Percentiles rank a stretch among this genome's conserved stretches.
These are phyloP conservation scores for Cladophialophora yegresii DNA, from an alignment of 2,329 filamentous ascomycete species.

Conservation along the genomic window DNA sequence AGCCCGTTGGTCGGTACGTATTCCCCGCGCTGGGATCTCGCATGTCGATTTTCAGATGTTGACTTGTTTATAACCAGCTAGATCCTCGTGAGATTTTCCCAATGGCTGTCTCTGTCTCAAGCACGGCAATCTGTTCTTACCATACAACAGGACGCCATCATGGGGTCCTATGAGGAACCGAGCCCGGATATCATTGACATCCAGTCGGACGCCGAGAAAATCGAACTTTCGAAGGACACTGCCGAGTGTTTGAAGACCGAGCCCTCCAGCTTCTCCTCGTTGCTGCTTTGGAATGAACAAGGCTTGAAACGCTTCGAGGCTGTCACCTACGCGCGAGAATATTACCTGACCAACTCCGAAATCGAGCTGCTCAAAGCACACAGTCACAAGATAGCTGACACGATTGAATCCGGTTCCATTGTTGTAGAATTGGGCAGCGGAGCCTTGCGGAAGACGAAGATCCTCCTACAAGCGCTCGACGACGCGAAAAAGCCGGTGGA, in stretches of 20 bases:
- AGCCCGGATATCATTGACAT: conserved; percentile 64
- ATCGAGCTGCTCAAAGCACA: conserved; percentile 58
- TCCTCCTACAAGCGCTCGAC: not conserved
- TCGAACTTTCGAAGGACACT: conserved; percentile 69
- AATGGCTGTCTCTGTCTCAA: not conserved
- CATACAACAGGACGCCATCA: not conserved
- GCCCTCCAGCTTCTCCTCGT: conserved; percentile 71
- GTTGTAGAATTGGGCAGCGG: not conserved
- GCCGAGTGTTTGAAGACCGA: conserved; percentile 63
- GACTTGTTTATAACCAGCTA: not conserved
- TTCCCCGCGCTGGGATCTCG: not conserved
- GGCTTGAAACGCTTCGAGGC: conserved; percentile 81
- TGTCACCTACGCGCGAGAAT: conserved; percentile 89
- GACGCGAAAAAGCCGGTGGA: not conserved
- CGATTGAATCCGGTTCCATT: not conserved
- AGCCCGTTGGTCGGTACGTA: not conserved
- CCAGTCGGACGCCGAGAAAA: conserved; percentile 66
- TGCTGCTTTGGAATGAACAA: conserved; percentile 73
- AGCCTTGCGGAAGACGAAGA: not conserved
- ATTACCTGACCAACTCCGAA: conserved; percentile 90
- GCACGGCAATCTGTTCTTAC: not conserved
- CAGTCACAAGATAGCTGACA: not conserved
- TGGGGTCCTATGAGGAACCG: not conserved
- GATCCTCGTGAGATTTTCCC: not conserved
- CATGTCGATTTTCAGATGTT: not conserved